Base-by-base conservation (phyloP, 257 asterid genomes). In the Ligustrum vulgare region DNA sequence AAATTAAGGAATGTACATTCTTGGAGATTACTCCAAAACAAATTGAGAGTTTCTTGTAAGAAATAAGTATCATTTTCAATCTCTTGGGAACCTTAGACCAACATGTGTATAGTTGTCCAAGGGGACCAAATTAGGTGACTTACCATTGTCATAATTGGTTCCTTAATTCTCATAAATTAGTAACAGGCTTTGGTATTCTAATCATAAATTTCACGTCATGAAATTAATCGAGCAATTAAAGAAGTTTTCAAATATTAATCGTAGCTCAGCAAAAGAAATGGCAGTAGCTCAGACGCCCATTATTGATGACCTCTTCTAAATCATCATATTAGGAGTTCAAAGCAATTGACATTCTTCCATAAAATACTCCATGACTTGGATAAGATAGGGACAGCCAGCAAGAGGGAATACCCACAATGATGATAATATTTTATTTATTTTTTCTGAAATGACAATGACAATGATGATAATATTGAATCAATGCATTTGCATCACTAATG, bases 331-430 rank as follows among this genome's bases (percentile, higher is more conserved):
- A 7, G 11, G 22, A 8, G 25, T 11, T 35, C 31, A 35, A 37
- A 8, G 11, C 28, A 69, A 37, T 70, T 68, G 60, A 43, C 28
- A 74, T 54, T 16, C 15, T 22, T 58, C 66, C 66, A 73, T 66
- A 54, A 47, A 81, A 82, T 74, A 68, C 63, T 63, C 68, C 72
- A 69, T 45, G 77, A 75, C 73, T 69, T 49, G 79, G 83, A 82
- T 79, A 79, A 73, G 84, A n/a, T 18, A 63, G 25, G 73, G 76
- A 33, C 70, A 60, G 79, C 75, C 72, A 66, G 70, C 54, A 62
- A 64, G 63, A 56, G 45, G 73, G 66, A 70, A 71, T 23, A 32
- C 63, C 73, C 72, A 45, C 66, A 51, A 56, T 66, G 49, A 78
- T 74, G 69, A 67, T 18, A 60, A 60, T 25, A 60, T 23, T 23